Evolutionary conservation across 2,329 filamentous ascomycete species (phyloP).

Genomic region (Atkinsonella hypoxylon): DNA sequence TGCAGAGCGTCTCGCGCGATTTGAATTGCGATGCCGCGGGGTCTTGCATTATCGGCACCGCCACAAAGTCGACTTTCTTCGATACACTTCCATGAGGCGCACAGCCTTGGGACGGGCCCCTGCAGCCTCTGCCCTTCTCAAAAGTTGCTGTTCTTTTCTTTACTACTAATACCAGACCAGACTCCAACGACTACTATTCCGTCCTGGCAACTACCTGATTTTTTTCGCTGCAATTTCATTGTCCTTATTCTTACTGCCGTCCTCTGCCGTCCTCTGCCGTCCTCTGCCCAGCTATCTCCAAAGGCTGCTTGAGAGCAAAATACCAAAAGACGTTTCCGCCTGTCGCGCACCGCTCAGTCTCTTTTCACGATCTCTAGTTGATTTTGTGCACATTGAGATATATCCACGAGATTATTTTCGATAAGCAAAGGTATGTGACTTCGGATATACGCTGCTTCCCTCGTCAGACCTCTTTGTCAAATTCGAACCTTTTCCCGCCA

Average conservation of each 20-base stretch:
- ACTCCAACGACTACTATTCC: neutral
- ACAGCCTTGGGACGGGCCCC: slow-evolving; percentile 16
- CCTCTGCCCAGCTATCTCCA: neutral
- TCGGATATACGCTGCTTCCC: neutral
- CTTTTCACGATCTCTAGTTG: neutral
- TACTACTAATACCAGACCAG: too few species aligned
- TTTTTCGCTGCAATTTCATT: neutral
- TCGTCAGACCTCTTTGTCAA: neutral
- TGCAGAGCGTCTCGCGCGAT: neutral
- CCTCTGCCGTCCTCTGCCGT: neutral
- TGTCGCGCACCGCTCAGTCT: neutral
- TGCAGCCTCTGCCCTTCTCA: slow-evolving; percentile 15
- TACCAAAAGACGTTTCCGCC: neutral
- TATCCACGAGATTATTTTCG: neutral
- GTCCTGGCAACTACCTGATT: neutral
- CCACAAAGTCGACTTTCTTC: slow-evolving; percentile 30
- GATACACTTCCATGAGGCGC: slow-evolving; percentile 31
- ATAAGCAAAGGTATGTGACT: neutral
- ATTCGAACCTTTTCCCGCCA: neutral
- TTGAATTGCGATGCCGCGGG: neutral
- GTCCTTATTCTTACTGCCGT: neutral
- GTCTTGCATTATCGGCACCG: slow-evolving; percentile 17
- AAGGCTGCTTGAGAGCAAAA: neutral
- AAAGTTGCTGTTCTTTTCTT: slow-evolving; percentile 1
- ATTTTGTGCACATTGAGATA: neutral